phyloP scores from a whole-genome alignment of 2,329 filamentous ascomycete species.

The Aspergillus glaucus region DNA sequence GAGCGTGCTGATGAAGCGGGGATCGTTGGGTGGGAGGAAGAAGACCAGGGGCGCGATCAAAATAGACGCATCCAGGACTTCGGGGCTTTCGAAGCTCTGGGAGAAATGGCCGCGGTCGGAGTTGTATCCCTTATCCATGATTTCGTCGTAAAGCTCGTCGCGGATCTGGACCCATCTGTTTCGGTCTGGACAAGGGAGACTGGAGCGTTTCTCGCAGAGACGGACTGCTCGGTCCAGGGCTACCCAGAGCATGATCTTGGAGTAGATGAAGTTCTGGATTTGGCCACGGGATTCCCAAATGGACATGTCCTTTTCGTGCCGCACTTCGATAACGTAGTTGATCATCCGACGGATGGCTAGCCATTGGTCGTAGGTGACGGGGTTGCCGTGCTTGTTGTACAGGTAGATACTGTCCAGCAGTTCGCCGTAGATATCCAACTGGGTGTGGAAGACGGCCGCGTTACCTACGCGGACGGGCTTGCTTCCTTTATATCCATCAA shows the following conservation, averaged over 20 bases:
- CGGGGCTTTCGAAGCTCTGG: conserved; percentile 68
- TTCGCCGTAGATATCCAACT: conserved; percentile 75
- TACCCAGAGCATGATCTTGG: conserved; percentile 80
- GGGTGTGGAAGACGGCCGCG: conserved; percentile 67
- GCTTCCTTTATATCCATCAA: conserved; percentile 67
- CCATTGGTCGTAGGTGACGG: conserved; percentile 72
- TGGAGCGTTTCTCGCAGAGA: conserved; percentile 63
- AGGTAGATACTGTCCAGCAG: conserved; percentile 71
- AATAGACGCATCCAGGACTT: conserved; percentile 66
- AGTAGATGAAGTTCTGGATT: conserved; percentile 73
- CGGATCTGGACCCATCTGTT: conserved; percentile 59
- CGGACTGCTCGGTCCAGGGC: conserved; percentile 70
- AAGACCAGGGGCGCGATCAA: conserved; percentile 73
- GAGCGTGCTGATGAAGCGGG: conserved; percentile 65
- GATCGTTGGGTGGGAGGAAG: conserved; percentile 72
- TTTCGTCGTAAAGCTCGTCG: conserved; percentile 65
- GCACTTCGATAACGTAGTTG: conserved; percentile 64
- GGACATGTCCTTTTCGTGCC: conserved; percentile 67
- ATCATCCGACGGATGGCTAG: conserved; percentile 60
- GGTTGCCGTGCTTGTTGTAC: conserved; percentile 74
- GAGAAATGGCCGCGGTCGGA: conserved; percentile 62
- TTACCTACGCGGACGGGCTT: conserved; percentile 71
- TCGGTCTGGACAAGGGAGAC: conserved; percentile 66
- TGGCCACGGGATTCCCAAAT: conserved; percentile 76
- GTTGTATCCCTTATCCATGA: conserved; percentile 76